Conservation (phyloP, 2,329 filamentous ascomycete genomes). For the Verticillium albo-atrum region DNA sequence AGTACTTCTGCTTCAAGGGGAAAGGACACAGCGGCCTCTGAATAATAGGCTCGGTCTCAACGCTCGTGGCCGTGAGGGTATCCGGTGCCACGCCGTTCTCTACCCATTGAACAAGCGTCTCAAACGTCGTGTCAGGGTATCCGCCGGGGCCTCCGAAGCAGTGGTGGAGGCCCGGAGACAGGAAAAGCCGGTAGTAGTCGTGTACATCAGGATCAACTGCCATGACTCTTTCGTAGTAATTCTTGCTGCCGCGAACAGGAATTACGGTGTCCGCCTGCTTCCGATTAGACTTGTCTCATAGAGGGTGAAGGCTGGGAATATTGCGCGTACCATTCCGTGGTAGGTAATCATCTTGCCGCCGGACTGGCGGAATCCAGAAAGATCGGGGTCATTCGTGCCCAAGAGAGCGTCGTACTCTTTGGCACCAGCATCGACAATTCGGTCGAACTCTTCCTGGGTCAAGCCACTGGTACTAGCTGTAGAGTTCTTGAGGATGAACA, state of each 20-base stretch:
- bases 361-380: conserved; percentile 17
- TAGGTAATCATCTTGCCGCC: conserved; percentile 42
- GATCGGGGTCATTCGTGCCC: conserved; percentile 28
- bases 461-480: conserved; percentile 11
- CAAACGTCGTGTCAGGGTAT: conserved; percentile 37
- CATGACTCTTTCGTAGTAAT: no score
- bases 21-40: no score
- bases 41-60: no score
- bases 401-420: conserved; percentile 12
- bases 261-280: conserved; percentile 29
- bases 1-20: no score
- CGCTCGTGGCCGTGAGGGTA: no score
- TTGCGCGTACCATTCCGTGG: conserved; percentile 29
- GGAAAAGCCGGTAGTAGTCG: conserved; percentile 48
- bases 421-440: not conserved
- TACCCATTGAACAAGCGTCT: conserved; percentile 45
- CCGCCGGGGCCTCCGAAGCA: conserved; percentile 39
- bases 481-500: conserved; percentile 19
- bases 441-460: conserved; percentile 30
- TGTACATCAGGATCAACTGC: not conserved
- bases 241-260: conserved; percentile 15
- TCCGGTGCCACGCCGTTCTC: conserved; percentile 38
- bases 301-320: no score
- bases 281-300: no score
- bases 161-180: conserved; percentile 49